A percentile compares a stretch with the other conserved stretches of the same genome.
phyloP scores from a whole-genome alignment of 257 asterid species.

The Cordia subcordata region DNA sequence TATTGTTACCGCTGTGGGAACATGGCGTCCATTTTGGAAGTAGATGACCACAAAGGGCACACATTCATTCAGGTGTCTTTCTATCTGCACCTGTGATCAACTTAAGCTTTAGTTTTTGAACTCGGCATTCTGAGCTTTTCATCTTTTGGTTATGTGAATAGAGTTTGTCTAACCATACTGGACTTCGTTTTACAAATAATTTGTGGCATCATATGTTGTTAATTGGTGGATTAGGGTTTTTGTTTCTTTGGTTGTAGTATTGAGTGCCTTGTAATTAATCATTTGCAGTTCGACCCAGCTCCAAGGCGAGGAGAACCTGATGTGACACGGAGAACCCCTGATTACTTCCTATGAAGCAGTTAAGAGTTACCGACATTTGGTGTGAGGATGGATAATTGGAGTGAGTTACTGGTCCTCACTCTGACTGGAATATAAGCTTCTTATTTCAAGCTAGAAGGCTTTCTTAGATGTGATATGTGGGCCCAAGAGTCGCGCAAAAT shows the following conservation, averaged over 20 bases:
- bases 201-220: neutral
- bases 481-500: slow-evolving; percentile 31
- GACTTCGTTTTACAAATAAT: no score
- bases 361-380: slow-evolving; percentile 21
- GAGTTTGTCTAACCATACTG: no score
- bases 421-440: slow-evolving; percentile 6
- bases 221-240: neutral
- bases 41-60: slow-evolving; percentile 81
- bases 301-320: slow-evolving; percentile 99
- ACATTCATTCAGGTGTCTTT: slow-evolving; percentile 76
- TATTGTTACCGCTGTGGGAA: slow-evolving; percentile 96
- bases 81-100: no score
- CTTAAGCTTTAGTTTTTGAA: no score
- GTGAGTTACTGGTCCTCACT: slow-evolving; percentile 17
- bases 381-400: slow-evolving; percentile 16
- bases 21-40: slow-evolving; percentile 97
- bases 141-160: no score
- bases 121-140: no score
- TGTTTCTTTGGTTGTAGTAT: neutral
- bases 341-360: slow-evolving; percentile 73
- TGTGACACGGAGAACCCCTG: slow-evolving; percentile 92
- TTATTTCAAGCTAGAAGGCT: slow-evolving; percentile 9
- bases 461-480: slow-evolving; percentile 16
- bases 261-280: slow-evolving; percentile 6
- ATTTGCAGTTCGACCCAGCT: slow-evolving; percentile 92